Conservation (phyloP, 164 flowering plant genomes). For the Echeveria elegans region DNA sequence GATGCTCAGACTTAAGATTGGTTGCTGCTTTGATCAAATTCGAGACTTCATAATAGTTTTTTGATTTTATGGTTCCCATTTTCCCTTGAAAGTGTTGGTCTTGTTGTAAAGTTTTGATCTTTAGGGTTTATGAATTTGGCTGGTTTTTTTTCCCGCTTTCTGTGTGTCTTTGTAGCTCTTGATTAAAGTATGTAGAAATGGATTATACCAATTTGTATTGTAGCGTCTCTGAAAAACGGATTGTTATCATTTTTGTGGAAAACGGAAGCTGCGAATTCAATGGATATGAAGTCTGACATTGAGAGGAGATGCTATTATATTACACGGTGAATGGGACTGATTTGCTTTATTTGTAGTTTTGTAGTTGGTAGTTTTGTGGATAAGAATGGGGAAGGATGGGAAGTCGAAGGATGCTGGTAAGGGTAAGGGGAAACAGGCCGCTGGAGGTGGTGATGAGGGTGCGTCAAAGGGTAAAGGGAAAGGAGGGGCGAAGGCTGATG, state of each 20-base stretch:
- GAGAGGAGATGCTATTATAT: not conserved
- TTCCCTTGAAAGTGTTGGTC: not conserved
- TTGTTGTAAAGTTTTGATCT: not conserved
- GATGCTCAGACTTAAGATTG: not conserved
- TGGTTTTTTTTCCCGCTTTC: too few species aligned
- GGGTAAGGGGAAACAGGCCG: conserved; percentile 86
- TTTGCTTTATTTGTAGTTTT: not conserved
- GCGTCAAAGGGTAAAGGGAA: conserved; percentile 84
- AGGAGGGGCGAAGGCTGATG: conserved; percentile 61
- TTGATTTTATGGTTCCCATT: not conserved
- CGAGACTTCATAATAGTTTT: not conserved
- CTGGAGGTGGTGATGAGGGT: conserved; percentile 56
- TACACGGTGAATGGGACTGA: not conserved
- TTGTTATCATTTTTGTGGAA: too few species aligned
- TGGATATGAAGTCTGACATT: not conserved
- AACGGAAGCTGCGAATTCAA: not conserved
- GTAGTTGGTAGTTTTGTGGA: not conserved
- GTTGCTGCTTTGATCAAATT: not conserved
- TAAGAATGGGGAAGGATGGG: conserved; percentile 65
- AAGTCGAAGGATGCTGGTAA: conserved; percentile 61
- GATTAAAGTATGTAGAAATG: not conserved
- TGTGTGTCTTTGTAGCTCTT: not conserved
- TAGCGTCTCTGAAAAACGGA: too few species aligned
- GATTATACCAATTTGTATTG: too few species aligned
- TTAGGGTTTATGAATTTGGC: not conserved